These are phyloP conservation scores for Umbelopsis sp. DNA, from an alignment of 192 early-diverging fungal species.

Conservation along the genomic window DNA sequence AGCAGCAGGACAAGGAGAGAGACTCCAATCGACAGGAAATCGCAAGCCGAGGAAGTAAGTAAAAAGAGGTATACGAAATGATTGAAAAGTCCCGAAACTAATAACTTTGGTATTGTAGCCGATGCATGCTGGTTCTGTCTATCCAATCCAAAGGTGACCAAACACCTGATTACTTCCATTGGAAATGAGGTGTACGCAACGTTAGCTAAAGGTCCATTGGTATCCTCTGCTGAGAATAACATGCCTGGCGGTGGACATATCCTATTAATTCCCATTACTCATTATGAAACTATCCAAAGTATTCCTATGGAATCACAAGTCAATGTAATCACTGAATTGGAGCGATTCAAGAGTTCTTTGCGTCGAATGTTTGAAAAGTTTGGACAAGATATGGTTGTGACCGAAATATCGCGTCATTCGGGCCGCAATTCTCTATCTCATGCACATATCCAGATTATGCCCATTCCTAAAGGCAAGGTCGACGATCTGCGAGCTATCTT, in stretches of 20 bases:
- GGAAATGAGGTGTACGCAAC: constrained; percentile 82
- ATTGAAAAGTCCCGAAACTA: background rate
- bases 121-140: constrained; percentile 95
- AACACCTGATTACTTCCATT: constrained; percentile 88
- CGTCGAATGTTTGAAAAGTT: constrained; percentile 55
- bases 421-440: constrained; percentile 51
- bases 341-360: constrained; percentile 59
- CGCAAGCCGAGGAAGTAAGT: constrained; percentile 49
- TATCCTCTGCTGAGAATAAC: constrained; percentile 23
- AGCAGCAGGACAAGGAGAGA: constrained; percentile 52
- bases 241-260: constrained; percentile 85
- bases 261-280: constrained; percentile 63
- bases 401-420: constrained; percentile 69
- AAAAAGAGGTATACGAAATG: constrained; percentile 14
- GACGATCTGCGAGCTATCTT: constrained; percentile 44
- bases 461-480: constrained; percentile 52
- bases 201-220: constrained; percentile 87
- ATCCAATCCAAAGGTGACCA: constrained; percentile 85
- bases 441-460: constrained; percentile 72
- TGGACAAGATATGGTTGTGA: constrained; percentile 70
- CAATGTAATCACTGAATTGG: constrained; percentile 51
- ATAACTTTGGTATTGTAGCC: constrained; percentile 20
- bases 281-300: constrained; percentile 50
- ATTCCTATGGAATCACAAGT: constrained; percentile 41
- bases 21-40: constrained; percentile 56